These are phyloP conservation scores for Tuber indicum DNA, from an alignment of 495 filamentous ascomycete genomes.

Conservation along the genomic window DNA sequence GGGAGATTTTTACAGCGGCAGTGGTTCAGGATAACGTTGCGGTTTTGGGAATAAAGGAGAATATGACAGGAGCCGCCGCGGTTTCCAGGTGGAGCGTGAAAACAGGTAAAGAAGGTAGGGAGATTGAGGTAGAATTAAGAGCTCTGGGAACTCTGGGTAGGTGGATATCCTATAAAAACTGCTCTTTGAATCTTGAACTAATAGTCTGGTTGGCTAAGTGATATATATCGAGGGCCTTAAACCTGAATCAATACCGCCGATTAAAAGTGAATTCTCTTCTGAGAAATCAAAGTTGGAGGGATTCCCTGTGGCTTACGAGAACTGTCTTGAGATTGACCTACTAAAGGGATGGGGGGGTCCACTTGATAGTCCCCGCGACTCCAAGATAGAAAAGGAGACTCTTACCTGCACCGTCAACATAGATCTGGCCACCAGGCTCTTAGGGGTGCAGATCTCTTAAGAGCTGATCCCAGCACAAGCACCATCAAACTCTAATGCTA, in stretches of 20 bases:
- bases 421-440: not conserved
- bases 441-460: not conserved
- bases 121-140: slow-evolving; percentile 16
- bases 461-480: not conserved
- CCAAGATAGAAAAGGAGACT: not conserved
- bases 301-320: not conserved
- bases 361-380: not conserved
- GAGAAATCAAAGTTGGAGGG: not conserved
- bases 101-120: not conserved
- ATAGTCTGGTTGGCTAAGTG: not conserved
- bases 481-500: not conserved
- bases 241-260: not conserved
- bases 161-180: not conserved
- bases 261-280: not conserved
- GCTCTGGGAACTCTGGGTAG: slow-evolving; percentile 26
- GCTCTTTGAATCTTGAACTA: not conserved
- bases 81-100: slow-evolving; percentile 7
- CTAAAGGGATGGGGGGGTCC: not conserved
- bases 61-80: slow-evolving; percentile 22
- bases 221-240: not conserved
- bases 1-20: slow-evolving; percentile 27
- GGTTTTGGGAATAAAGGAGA: slow-evolving; percentile 17
- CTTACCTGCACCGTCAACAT: not conserved
- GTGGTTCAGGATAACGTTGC: slow-evolving; percentile 18
- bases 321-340: not conserved